Evolutionary conservation across 768 basidiomycete genomes (phyloP).

Genomic region (Postia placenta): DNA sequence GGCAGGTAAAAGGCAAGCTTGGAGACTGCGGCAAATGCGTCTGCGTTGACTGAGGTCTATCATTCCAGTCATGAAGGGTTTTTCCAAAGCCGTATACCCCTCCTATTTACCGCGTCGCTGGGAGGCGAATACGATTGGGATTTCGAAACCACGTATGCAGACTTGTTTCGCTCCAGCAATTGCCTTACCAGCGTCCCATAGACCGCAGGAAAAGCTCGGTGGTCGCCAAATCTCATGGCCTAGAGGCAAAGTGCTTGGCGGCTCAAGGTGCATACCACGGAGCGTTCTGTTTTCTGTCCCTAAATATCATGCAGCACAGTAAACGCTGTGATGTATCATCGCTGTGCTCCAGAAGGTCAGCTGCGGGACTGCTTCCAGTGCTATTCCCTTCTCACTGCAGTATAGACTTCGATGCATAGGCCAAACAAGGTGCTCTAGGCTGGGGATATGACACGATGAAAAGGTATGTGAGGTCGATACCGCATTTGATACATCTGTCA

Average conservation of each 20-base stretch:
- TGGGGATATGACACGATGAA: constrained; percentile 19
- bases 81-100: constrained; percentile 13
- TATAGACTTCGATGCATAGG: constrained; percentile 20
- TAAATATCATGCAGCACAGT: constrained; percentile 8
- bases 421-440: constrained; percentile 12
- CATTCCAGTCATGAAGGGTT: constrained; percentile 8
- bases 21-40: no score
- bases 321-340: constrained; percentile 23
- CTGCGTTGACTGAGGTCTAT: not conserved
- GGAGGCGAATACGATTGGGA: constrained; percentile 38
- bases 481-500: not conserved
- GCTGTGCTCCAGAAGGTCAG: constrained; percentile 17
- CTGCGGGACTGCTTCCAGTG: no score
- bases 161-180: not conserved
- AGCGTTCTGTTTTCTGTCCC: no score
- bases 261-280: constrained; percentile 15
- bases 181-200: not conserved
- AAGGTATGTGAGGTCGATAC: not conserved
- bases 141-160: constrained; percentile 10
- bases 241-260: constrained; percentile 21
- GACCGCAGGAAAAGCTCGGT: constrained; percentile 12
- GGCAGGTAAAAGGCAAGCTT: constrained; percentile 52
- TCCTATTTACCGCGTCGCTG: constrained; percentile 30
- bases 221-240: constrained; percentile 17
- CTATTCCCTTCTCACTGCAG: not conserved